These are phyloP conservation scores for Annulohypoxylon maeteangense DNA, from an alignment of 495 filamentous ascomycete species.

Conservation along the genomic window DNA sequence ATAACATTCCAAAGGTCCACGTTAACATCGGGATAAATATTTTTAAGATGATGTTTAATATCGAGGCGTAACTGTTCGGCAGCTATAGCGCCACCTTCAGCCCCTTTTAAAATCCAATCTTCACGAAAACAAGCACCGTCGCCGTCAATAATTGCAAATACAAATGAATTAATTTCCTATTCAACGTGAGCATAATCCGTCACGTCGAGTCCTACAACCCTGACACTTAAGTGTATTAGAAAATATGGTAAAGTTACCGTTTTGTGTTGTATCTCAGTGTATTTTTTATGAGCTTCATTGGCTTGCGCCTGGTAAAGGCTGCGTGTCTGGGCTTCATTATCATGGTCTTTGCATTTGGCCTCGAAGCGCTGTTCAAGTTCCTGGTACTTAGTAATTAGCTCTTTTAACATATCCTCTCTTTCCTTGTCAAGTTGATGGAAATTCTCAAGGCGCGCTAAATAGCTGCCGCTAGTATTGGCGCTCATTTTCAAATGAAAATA, in stretches of 20 bases:
- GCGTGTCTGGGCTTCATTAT: slow-evolving; percentile 27
- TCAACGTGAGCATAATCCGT: not conserved
- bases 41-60: slow-evolving; percentile 62
- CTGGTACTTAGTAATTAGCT: slow-evolving; percentile 24
- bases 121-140: slow-evolving; percentile 73
- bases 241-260: slow-evolving; percentile 14
- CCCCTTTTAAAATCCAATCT: slow-evolving; percentile 59
- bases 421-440: slow-evolving; percentile 29
- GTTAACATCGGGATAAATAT: slow-evolving; percentile 35
- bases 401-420: slow-evolving; percentile 34
- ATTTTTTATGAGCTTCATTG: slow-evolving; percentile 25
- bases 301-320: slow-evolving; percentile 28
- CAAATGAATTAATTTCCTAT: slow-evolving; percentile 61
- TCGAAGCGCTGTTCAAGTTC: slow-evolving; percentile 33
- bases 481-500: slow-evolving; percentile 29
- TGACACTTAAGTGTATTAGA: not conserved
- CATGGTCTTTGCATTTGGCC: slow-evolving; percentile 28
- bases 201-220: not conserved
- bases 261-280: slow-evolving; percentile 29
- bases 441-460: slow-evolving; percentile 29
- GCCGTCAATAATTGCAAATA: slow-evolving; percentile 69
- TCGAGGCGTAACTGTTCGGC: slow-evolving; percentile 64
- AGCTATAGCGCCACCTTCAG: slow-evolving; percentile 66
- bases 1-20: slow-evolving; percentile 66
- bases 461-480: slow-evolving; percentile 6